Percentiles rank a stretch among this genome's conserved stretches.
These are phyloP conservation scores for Coffea eugenioides DNA, from an alignment of 257 asterid species.

Conservation along the genomic window DNA sequence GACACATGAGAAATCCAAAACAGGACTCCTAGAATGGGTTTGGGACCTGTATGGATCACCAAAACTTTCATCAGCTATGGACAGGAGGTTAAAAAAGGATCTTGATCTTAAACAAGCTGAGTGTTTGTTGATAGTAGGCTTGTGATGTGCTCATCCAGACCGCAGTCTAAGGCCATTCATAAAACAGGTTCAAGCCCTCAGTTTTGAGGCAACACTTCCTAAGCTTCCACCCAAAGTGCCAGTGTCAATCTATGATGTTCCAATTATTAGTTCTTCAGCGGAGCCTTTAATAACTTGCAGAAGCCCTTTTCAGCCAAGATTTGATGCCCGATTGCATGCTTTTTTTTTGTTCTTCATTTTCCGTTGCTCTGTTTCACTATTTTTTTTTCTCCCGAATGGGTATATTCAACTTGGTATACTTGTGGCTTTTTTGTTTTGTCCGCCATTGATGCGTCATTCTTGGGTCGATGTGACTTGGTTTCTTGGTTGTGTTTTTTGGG, in stretches of 20 bases:
- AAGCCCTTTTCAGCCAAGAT: slow-evolving; percentile 2
- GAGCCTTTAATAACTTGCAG: slow-evolving; percentile 27
- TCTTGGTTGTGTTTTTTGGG: no score
- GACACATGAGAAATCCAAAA: slow-evolving; percentile 11
- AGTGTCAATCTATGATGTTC: slow-evolving; percentile 24
- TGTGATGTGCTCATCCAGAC: slow-evolving; percentile 40
- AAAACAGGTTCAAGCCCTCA: slow-evolving; percentile 38
- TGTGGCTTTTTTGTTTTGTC: no score
- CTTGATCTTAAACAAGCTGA: slow-evolving; percentile 32
- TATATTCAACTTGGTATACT: no score
- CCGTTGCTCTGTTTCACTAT: no score
- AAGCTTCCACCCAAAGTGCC: slow-evolving; percentile 31
- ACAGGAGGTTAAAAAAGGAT: slow-evolving; percentile 16
- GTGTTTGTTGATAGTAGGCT: slow-evolving; percentile 26
- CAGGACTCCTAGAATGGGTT: slow-evolving; percentile 29
- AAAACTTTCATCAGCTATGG: slow-evolving; percentile 23
- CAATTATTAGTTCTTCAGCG: background rate
- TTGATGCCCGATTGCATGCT: no score
- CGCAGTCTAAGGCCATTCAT: slow-evolving; percentile 35
- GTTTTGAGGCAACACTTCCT: slow-evolving; percentile 35
- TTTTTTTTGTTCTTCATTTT: no score
- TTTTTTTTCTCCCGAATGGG: no score
- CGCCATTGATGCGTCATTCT: no score
- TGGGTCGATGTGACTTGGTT: no score
- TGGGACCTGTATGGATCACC: slow-evolving; percentile 34